Percentiles rank a stretch among this genome's conserved stretches.
Evolutionary conservation across 345 rosid genomes (phyloP).

Genomic region (Dimocarpus longan): DNA sequence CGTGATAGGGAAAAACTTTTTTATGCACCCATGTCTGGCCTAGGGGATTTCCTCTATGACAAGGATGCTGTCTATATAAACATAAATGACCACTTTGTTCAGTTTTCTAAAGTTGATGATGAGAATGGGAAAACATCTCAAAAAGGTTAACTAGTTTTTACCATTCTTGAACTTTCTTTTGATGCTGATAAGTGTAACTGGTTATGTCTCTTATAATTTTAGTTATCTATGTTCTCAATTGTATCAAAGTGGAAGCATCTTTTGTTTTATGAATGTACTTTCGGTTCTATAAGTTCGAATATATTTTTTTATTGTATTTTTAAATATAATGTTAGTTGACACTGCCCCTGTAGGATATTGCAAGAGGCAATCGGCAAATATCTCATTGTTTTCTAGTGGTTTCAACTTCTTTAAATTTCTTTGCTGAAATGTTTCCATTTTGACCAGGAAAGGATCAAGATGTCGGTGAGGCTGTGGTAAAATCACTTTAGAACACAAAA

Average conservation of each 20-base stretch:
- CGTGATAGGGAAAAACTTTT: conserved; percentile 88
- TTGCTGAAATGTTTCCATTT: background rate
- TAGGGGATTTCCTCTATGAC: conserved; percentile 93
- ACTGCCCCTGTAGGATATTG: background rate
- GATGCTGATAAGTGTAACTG: background rate
- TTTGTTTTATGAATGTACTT: background rate
- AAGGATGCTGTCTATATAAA: conserved; percentile 98
- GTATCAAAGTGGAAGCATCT: background rate
- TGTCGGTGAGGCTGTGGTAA: conserved; percentile 84
- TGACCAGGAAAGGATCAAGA: conserved; percentile 68
- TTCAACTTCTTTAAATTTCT: background rate
- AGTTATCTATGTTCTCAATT: background rate
- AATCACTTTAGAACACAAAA: conserved; percentile 78
- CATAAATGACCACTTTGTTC: conserved; percentile 88
- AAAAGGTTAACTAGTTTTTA: conserved; percentile 53
- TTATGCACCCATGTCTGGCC: conserved; percentile 98
- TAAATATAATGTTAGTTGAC: conserved; percentile 1
- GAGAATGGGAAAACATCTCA: conserved; percentile 47
- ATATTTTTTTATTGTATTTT: background rate
- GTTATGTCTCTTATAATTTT: background rate
- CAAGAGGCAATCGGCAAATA: background rate
- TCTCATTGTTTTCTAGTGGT: conserved; percentile 1
- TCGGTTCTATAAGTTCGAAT: background rate
- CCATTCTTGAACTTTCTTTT: background rate
- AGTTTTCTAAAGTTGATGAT: conserved; percentile 72